Percentiles rank a stretch among this genome's conserved stretches.
Evolutionary conservation across 2,329 filamentous ascomycete species (phyloP).

Genomic region (Paecilomyces variotii): DNA sequence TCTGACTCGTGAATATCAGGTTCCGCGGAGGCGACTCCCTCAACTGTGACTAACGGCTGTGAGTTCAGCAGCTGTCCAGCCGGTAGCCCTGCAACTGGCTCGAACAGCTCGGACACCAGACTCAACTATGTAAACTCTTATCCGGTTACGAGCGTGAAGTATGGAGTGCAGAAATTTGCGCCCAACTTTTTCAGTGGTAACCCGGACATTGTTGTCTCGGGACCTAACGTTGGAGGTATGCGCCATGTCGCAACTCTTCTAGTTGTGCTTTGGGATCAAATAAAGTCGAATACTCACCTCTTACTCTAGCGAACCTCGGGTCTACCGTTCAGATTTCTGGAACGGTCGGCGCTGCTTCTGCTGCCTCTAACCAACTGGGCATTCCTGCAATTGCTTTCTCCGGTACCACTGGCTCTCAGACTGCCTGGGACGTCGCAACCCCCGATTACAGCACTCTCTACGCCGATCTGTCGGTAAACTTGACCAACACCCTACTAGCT

Average conservation of each 20-base stretch:
- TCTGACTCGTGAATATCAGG: slow-evolving; percentile 32
- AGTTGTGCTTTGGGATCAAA: background rate
- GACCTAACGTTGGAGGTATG: slow-evolving; percentile 48
- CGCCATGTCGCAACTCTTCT: background rate
- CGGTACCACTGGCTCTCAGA: slow-evolving; percentile 43
- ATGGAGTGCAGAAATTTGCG: slow-evolving; percentile 52
- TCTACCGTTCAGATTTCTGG: slow-evolving; percentile 53
- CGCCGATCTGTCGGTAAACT: slow-evolving; percentile 51
- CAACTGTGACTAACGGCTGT: slow-evolving; percentile 44
- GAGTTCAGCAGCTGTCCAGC: slow-evolving; percentile 55
- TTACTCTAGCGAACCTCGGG: slow-evolving; percentile 44
- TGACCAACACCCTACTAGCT: slow-evolving; percentile 49
- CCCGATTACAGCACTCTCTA: slow-evolving; percentile 54
- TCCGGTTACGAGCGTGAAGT: slow-evolving; percentile 56
- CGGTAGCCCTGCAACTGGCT: slow-evolving; percentile 48
- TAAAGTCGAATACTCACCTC: background rate
- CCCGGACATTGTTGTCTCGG: slow-evolving; percentile 58
- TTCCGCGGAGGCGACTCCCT: slow-evolving; percentile 44
- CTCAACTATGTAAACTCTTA: slow-evolving; percentile 67
- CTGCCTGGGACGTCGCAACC: slow-evolving; percentile 44
- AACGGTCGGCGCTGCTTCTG: slow-evolving; percentile 58
- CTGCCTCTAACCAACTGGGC: slow-evolving; percentile 45
- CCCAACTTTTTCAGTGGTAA: slow-evolving; percentile 46
- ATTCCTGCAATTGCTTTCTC: slow-evolving; percentile 64
- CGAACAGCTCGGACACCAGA: slow-evolving; percentile 48